phyloP scores from a whole-genome alignment of 2,329 filamentous ascomycete genomes.

The Mycocentrospora acerina region DNA sequence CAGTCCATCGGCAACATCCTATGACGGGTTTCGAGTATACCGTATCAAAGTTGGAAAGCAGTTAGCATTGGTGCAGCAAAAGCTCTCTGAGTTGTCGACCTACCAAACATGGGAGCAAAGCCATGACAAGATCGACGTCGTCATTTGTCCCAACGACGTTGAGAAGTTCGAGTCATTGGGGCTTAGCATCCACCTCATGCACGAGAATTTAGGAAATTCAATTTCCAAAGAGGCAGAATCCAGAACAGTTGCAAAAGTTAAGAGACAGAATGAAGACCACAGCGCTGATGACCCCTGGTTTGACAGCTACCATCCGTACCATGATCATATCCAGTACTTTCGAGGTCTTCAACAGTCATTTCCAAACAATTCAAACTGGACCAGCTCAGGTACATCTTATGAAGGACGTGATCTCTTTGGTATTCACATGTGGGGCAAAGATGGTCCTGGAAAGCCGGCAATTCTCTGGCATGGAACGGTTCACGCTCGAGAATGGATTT shows the following conservation, averaged over 20 bases:
- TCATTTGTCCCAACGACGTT: constrained; percentile 44
- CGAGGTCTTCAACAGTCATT: constrained; percentile 28
- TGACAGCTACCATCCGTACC: constrained; percentile 36
- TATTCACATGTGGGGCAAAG: constrained; percentile 35
- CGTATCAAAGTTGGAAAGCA: constrained; percentile 41
- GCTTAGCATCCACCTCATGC: constrained; percentile 42
- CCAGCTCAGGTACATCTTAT: constrained; percentile 31
- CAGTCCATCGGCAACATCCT: constrained; percentile 27
- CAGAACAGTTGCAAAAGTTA: constrained; percentile 40
- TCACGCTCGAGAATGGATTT: constrained; percentile 37
- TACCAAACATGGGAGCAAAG: constrained; percentile 42
- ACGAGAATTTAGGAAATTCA: constrained; percentile 47
- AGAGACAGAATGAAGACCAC: constrained; percentile 25
- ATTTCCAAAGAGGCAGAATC: constrained; percentile 44
- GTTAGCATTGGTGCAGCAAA: constrained; percentile 33
- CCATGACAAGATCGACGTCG: constrained; percentile 44
- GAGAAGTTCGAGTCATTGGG: constrained; percentile 42
- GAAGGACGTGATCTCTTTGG: constrained; percentile 34
- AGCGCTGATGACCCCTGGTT: constrained; percentile 27
- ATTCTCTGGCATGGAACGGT: constrained; percentile 36
- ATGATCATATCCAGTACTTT: constrained; percentile 26
- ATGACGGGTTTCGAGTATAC: constrained; percentile 47
- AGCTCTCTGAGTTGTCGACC: constrained; percentile 38
- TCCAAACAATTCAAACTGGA: constrained; percentile 30
- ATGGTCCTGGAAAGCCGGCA: constrained; percentile 24